These are phyloP conservation scores for Kokia cookei DNA, from an alignment of 441 rosid genomes.

Conservation along the genomic window DNA sequence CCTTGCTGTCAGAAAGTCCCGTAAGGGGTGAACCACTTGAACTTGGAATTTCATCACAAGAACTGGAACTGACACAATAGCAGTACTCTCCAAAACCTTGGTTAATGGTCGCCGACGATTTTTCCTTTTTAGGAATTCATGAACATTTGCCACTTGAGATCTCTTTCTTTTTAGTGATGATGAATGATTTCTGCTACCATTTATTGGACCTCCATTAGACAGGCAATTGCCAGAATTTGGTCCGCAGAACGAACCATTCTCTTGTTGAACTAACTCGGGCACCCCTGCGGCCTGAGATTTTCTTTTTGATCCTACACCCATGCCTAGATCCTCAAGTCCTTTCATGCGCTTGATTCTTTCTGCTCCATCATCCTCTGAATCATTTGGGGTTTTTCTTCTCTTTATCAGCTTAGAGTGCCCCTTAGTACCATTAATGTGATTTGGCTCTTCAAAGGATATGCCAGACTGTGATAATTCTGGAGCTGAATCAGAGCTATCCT, in stretches of 20 bases:
- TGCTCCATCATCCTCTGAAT: conserved; percentile 95
- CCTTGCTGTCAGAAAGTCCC: conserved; percentile 53
- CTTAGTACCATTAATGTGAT: conserved; percentile 35
- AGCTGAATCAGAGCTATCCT: conserved; percentile 38
- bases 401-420: conserved; percentile 42
- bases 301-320: conserved; percentile 38
- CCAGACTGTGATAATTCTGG: conserved; percentile 68
- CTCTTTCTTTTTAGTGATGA: conserved; percentile 68
- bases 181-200: conserved; percentile 41
- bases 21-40: conserved; percentile 43
- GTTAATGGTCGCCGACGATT: conserved; percentile 76
- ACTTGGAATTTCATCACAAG: conserved; percentile 57
- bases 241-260: conserved; percentile 28
- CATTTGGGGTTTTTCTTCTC: conserved; percentile 90
- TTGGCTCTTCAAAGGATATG: conserved; percentile 60
- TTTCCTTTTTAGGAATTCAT: conserved; percentile 63
- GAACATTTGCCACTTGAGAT: conserved; percentile 52
- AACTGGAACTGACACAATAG: conserved; percentile 79
- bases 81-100: conserved; percentile 85
- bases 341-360: conserved; percentile 95
- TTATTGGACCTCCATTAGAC: conserved; percentile 43
- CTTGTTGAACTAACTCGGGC: conserved; percentile 29
- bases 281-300: conserved; percentile 30
- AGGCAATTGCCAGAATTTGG: conserved; percentile 33
- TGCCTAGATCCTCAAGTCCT: conserved; percentile 92